Conservation (phyloP, 2,329 filamentous ascomycete species). For the Fusarium agapanthi region DNA sequence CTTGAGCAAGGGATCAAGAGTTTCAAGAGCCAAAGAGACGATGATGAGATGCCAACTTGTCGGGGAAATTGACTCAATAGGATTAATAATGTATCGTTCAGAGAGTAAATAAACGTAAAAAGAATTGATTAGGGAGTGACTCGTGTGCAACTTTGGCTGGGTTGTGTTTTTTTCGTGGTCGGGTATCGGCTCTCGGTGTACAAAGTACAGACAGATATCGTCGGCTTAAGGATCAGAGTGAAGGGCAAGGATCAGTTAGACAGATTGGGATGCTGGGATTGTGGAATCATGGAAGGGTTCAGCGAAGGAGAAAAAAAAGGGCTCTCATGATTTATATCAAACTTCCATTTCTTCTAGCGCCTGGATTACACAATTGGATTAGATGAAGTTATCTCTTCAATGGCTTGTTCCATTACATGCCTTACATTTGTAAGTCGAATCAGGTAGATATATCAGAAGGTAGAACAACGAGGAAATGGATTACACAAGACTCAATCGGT, state of each 20-base stretch:
- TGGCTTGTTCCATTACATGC: not conserved
- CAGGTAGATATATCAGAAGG: not conserved
- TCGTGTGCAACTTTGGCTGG: constrained; percentile 10
- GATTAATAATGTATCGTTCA: not conserved
- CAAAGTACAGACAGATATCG: constrained; percentile 18
- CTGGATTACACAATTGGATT: constrained; percentile 8
- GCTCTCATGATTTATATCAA: constrained; percentile 16
- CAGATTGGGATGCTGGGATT: constrained; percentile 14
- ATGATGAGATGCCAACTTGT: not conserved
- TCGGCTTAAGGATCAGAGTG: constrained; percentile 4
- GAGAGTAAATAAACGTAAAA: constrained; percentile 23
- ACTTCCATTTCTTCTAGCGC: constrained; percentile 1
- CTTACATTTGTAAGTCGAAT: constrained; percentile 30
- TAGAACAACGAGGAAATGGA: not conserved
- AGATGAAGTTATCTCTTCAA: constrained; percentile 8
- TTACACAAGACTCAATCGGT: not conserved
- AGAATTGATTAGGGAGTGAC: constrained; percentile 29
- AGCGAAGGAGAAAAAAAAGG: constrained; percentile 20
- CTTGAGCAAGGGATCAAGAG: constrained; percentile 24
- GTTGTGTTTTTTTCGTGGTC: constrained; percentile 14
- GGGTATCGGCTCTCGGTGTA: constrained; percentile 38
- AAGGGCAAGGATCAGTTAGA: not conserved
- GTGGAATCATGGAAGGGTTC: constrained; percentile 27
- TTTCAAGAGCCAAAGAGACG: not conserved
- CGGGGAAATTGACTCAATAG: not conserved